Base-by-base conservation (phyloP, 2,329 filamentous ascomycete species). In the Metarhizium album region DNA sequence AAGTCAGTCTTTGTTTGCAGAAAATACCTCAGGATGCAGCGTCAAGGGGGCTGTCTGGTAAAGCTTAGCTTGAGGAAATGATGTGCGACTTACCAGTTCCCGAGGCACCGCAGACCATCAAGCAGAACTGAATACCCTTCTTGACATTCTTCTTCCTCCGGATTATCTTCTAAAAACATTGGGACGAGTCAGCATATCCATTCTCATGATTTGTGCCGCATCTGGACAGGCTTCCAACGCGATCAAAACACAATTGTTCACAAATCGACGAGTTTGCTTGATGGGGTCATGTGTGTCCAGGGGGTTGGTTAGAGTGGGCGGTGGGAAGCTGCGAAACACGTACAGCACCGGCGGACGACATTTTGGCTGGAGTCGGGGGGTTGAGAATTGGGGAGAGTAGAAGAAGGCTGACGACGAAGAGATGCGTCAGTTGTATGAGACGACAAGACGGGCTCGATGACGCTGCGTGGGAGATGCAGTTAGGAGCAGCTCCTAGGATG, bases 131-230 rank as follows among this genome's bases (percentile, higher is more conserved):
- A 68, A 98, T 97, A 69, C 93, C 93, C 83, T 96, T 96, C 87
- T 96, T 96, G 76, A 98, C 91, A 82, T 98, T 97, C 87, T 98
- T 98, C 91, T 98, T 98, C 74, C 89, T 86, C 75, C 93, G 90
- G 70, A 96, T 90, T 87, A 95, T 93, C 74, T 94, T 88, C 83
- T 89, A 38, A 37, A 11, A 13, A 13, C 22, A 40, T n/a, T 11
- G 2, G 18, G 37, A 47, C 71, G 43, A 27, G 60, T 69, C 52
- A 69, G 64, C 58, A 53, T 35, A 35, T 23, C n/a, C 38, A 42
- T 14, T 6, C 27, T 29, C 31, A 22, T 37, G 50, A 9, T 45
- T 53, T 53, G 37, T 8, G 54, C 23, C 2, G 22, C 14, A 43
- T 42, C 42, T 42, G 45, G 24, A 51, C 11, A 45, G 51, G 31